Evolutionary conservation across 2,329 filamentous ascomycete genomes (phyloP).

Genomic region (Cercospora sp.): DNA sequence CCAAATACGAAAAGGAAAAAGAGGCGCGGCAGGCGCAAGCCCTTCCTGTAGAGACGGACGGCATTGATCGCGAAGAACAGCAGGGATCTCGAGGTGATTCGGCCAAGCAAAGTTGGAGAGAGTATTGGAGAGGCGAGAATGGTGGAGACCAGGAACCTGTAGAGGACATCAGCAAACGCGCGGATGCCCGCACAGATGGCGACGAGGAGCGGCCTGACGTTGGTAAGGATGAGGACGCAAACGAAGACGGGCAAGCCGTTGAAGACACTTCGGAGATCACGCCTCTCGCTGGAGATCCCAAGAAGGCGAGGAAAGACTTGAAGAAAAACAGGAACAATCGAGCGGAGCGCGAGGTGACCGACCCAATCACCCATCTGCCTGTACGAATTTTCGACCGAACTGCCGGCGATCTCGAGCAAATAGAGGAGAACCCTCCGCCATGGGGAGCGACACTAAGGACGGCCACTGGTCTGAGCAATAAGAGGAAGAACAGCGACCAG

Average conservation of each 20-base stretch:
- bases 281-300: slow-evolving; percentile 43
- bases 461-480: slow-evolving; percentile 48
- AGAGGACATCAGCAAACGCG: slow-evolving; percentile 19
- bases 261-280: slow-evolving; percentile 49
- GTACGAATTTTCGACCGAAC: slow-evolving; percentile 69
- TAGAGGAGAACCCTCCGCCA: slow-evolving; percentile 48
- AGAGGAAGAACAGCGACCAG: slow-evolving; percentile 47
- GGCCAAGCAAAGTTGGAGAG: slow-evolving; percentile 34
- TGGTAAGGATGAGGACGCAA: slow-evolving; percentile 18
- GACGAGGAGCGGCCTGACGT: slow-evolving; percentile 14
- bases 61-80: slow-evolving; percentile 29
- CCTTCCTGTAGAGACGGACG: slow-evolving; percentile 29
- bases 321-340: slow-evolving; percentile 51
- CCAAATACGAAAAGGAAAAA: slow-evolving; percentile 50
- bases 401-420: slow-evolving; percentile 57
- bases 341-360: slow-evolving; percentile 63
- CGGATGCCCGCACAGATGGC: slow-evolving; percentile 9
- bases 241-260: slow-evolving; percentile 28
- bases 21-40: slow-evolving; percentile 41
- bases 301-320: slow-evolving; percentile 51
- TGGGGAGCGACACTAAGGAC: slow-evolving; percentile 44
- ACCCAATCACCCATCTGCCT: slow-evolving; percentile 70
- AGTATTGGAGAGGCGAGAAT: slow-evolving; percentile 30
- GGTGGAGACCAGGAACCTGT: slow-evolving; percentile 16
- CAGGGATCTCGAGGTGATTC: slow-evolving; percentile 38